Conservation (phyloP, 805 yeast species). For the Cyberlindnera meyerae region DNA sequence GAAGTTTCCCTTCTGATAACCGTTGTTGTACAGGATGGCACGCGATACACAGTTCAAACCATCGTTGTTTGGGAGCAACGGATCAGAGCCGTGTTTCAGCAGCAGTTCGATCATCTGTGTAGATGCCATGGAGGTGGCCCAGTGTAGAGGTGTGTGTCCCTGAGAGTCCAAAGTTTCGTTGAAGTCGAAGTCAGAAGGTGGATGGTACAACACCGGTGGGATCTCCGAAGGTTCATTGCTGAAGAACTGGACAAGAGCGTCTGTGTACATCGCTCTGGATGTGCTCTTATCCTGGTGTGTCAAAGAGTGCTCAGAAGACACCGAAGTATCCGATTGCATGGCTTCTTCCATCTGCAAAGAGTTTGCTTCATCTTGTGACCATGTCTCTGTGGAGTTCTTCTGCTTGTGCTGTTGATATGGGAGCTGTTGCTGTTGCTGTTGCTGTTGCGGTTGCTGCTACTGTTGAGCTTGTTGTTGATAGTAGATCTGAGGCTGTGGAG, state of each 20-base stretch:
- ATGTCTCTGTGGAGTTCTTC: slow-evolving; percentile 24
- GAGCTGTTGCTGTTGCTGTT: slow-evolving; percentile 8
- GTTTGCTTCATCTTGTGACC: slow-evolving; percentile 31
- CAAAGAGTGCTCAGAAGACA: slow-evolving; percentile 34
- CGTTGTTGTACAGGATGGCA: slow-evolving; percentile 65
- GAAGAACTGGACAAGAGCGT: slow-evolving; percentile 45
- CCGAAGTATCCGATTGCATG: slow-evolving; percentile 35
- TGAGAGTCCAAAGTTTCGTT: slow-evolving; percentile 71
- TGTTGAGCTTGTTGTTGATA: too few relatives aligned
- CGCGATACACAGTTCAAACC: slow-evolving; percentile 73
- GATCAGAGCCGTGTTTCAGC: slow-evolving; percentile 57
- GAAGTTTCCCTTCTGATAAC: slow-evolving; percentile 60
- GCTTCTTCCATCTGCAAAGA: slow-evolving; percentile 27
- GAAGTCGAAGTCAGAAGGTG: slow-evolving; percentile 60
- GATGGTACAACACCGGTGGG: slow-evolving; percentile 38
- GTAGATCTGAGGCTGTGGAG: slow-evolving; percentile 21
- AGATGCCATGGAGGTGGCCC: slow-evolving; percentile 82
- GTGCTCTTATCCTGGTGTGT: slow-evolving; percentile 28
- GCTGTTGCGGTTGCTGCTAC: slow-evolving; percentile 23
- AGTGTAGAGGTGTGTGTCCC: slow-evolving; percentile 77
- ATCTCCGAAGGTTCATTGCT: slow-evolving; percentile 32
- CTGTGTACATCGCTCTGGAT: slow-evolving; percentile 26
- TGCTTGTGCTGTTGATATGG: slow-evolving; percentile 25
- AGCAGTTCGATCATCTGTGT: slow-evolving; percentile 53
- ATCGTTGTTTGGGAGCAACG: slow-evolving; percentile 42